Evolutionary conservation across 2,329 filamentous ascomycete species (phyloP), one percentile per base, ranked within the genome.

Genomic region (Diaporthe caulivora): DNA sequence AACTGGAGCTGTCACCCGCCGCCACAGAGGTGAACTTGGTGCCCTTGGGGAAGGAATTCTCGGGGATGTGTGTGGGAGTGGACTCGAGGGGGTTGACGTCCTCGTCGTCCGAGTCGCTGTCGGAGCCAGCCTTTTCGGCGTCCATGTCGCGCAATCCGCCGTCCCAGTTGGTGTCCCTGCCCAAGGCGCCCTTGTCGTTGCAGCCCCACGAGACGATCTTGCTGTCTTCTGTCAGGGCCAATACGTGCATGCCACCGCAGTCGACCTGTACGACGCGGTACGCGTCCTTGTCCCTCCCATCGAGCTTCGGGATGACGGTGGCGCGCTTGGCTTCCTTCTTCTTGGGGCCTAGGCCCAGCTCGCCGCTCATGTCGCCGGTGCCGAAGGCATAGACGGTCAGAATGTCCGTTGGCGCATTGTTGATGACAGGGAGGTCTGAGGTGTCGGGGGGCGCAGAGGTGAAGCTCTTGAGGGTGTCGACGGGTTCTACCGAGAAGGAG

Each of bases 141-240:
- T 76, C 76, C 44, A 83, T 81, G 70, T 86, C 85, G 53, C 86
- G 82, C 62, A 84, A 78, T 37, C 88, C 88, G 53, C 89, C 89
- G 6, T 89, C 87, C 83, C 88, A 89, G 4, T 83, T 81, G 2
- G 90, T 92, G 76, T 90, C 86, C 77, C 92, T 86, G 42, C 91
- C 92, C 62, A 93, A 85, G 17, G 92, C 91, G 72, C 90, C 90
- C 76, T 92, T 88, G 79, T 93, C 92, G 79, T 93, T 93, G 72
- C 93, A 91, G 74, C 92, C 92, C 92, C 92, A 93, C 29, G 91
- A 92, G 65, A 92, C 83, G 76, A 93, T 90, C 80, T 89, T 88
- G 82, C 92, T 91, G 80, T 93, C 90, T 76, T 89, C 86, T 34
- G 92, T 93, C 68, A 93, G 82, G 18, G 90, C 91, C 75, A 91